Evolutionary conservation across 2,329 filamentous ascomycete species (phyloP).

Genomic region (Trichoderma pleuroti): DNA sequence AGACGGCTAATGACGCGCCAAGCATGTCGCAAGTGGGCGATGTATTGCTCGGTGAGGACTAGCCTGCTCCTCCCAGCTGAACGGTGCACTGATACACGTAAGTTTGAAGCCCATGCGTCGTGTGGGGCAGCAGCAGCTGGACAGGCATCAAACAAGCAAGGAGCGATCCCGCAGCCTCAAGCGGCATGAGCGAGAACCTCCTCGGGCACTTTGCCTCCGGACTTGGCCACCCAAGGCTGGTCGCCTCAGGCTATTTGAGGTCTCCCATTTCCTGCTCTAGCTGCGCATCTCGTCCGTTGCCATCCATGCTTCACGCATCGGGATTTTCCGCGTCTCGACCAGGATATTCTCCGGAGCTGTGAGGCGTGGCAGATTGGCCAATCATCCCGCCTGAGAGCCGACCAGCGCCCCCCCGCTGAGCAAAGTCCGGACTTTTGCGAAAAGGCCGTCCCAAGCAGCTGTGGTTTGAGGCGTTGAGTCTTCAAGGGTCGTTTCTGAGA

Average conservation of each 20-base stretch:
- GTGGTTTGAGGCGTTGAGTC: slow-evolving; percentile 5
- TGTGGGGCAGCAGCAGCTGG: background rate
- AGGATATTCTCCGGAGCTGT: slow-evolving; percentile 8
- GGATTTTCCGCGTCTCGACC: background rate
- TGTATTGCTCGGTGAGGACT: background rate
- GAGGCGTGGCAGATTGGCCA: slow-evolving; percentile 2
- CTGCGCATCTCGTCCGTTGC: background rate
- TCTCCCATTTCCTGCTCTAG: background rate
- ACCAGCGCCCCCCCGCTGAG: background rate
- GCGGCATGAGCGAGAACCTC: background rate
- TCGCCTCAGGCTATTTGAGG: background rate
- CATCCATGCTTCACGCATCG: background rate
- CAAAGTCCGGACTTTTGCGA: slow-evolving; percentile 18
- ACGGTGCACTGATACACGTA: background rate
- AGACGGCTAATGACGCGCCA: background rate
- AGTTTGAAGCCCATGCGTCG: background rate
- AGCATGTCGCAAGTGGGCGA: background rate
- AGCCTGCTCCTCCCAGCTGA: background rate
- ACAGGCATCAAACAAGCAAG: background rate
- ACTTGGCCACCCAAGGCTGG: background rate
- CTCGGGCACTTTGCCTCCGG: background rate
- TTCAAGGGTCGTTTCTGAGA: background rate
- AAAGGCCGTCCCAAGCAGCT: slow-evolving; percentile 18
- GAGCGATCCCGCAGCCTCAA: background rate
- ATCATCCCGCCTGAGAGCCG: background rate